These are phyloP conservation scores for Oxalis stricta DNA, from an alignment of 441 rosid genomes.

Conservation along the genomic window DNA sequence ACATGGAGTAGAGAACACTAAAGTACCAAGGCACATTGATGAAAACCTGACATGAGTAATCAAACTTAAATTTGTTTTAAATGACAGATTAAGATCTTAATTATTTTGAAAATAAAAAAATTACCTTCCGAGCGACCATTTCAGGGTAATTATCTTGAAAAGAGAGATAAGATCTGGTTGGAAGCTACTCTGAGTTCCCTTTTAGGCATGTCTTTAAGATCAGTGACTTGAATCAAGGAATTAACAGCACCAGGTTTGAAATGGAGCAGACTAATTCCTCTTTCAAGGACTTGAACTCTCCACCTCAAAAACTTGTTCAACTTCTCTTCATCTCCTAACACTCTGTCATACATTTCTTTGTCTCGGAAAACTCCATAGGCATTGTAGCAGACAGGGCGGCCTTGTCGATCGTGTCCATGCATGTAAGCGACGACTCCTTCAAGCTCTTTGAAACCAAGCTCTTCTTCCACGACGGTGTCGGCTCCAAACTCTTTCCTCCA, in stretches of 20 bases:
- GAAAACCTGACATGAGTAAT: slow-evolving; percentile 40
- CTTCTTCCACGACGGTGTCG: slow-evolving; percentile 54
- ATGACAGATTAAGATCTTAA: neutral
- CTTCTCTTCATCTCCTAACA: slow-evolving; percentile 81
- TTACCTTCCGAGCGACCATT: slow-evolving; percentile 95
- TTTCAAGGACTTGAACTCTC: slow-evolving; percentile 89
- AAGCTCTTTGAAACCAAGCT: slow-evolving; percentile 70
- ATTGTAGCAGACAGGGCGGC: slow-evolving; percentile 92
- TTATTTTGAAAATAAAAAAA: too few species aligned
- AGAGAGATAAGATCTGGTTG: slow-evolving; percentile 69
- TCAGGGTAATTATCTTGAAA: slow-evolving; percentile 97
- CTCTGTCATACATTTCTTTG: slow-evolving; percentile 64
- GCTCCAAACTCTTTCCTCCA: slow-evolving; percentile 79
- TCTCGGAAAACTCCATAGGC: slow-evolving; percentile 78
- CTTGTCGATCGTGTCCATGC: slow-evolving; percentile 71
- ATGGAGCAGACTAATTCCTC: slow-evolving; percentile 60
- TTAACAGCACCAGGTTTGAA: slow-evolving; percentile 89
- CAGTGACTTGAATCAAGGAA: slow-evolving; percentile 82
- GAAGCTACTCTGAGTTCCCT: slow-evolving; percentile 83
- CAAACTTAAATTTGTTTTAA: neutral
- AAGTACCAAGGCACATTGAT: slow-evolving; percentile 98
- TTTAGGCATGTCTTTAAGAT: slow-evolving; percentile 92
- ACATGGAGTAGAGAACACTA: slow-evolving; percentile 62
- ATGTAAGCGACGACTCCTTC: slow-evolving; percentile 77
- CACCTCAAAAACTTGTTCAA: slow-evolving; percentile 64